Evolutionary conservation across 208 protist genomes (phyloP).

Genomic region (Endotrypanum monterogeii): DNA sequence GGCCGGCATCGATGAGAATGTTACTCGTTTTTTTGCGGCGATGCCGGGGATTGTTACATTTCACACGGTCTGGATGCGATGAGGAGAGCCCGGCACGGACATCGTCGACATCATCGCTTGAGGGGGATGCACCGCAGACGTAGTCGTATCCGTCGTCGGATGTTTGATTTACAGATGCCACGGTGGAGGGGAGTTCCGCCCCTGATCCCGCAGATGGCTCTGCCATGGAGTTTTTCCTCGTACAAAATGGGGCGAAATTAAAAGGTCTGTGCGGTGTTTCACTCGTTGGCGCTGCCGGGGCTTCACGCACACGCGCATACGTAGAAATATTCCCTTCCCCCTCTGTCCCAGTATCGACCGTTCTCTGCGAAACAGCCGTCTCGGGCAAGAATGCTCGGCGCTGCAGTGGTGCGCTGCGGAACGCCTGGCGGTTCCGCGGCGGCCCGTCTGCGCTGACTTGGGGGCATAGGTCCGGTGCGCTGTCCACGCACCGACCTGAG

Average conservation of each 20-base stretch:
- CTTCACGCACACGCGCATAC: background rate
- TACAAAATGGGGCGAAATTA: background rate
- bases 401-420: slow-evolving; percentile 2
- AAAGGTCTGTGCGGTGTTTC: background rate
- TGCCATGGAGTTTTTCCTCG: background rate
- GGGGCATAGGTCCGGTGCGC: background rate
- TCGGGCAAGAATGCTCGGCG: background rate
- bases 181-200: background rate
- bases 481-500: background rate
- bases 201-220: background rate
- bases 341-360: background rate
- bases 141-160: background rate
- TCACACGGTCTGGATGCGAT: background rate
- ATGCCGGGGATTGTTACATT: background rate
- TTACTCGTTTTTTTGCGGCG: background rate
- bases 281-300: background rate
- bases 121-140: background rate
- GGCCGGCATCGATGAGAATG: background rate
- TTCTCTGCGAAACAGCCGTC: background rate
- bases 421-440: background rate
- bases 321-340: background rate
- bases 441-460: background rate
- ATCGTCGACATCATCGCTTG: background rate
- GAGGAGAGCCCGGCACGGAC: background rate
- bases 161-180: background rate